Evolutionary conservation across 2,329 filamentous ascomycete genomes (phyloP), one percentile per base, ranked within the genome.

Genomic region (Ophiostoma novo-ulmi): DNA sequence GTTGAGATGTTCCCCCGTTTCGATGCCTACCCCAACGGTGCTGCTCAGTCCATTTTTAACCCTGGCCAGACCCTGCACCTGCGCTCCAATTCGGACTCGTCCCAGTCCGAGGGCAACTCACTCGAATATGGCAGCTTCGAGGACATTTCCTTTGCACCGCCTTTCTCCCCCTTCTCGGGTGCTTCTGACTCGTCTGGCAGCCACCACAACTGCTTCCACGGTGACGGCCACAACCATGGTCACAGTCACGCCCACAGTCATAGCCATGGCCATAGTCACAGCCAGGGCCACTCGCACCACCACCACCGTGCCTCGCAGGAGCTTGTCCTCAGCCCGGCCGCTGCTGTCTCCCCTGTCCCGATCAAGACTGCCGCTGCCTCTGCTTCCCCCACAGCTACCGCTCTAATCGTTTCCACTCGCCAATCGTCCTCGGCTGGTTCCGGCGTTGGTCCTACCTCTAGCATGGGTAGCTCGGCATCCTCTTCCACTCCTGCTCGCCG

Each of bases 61-160:
- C 94, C 94, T 1, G 88, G 90, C 73, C 91, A 97, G 81, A 96
- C 93, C 0, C 83, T 98, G 69, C 94, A 97, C 81, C 86, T 97
- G 77, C 88, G 94, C 75, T 94, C 90, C 70, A 89, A 91, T 76
- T 97, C 94, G 4, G 92, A 96, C 76, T 95, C 93, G 74, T 95
- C 91, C 0, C 87, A 89, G 75, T 89, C 91, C 1, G 90, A 94
- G 44, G 80, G 87, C 79, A 83, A 85, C 79, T 82, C 89, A 77
- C 78, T 90, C 83, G 78, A 92, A 81, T 79, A 93, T 85, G 82
- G 88, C 74, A 95, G 92, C 81, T 97, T 91, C 75, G 93, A 96
- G 78, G 93, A 97, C 75, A 87, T 93, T 67, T 81, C 78, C 73
- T 91, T 94, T 80, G 85, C 71, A 2, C 66, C 68, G 1, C 77